Evolutionary conservation across 345 rosid species (phyloP).

Genomic region (Camelina sativa): DNA sequence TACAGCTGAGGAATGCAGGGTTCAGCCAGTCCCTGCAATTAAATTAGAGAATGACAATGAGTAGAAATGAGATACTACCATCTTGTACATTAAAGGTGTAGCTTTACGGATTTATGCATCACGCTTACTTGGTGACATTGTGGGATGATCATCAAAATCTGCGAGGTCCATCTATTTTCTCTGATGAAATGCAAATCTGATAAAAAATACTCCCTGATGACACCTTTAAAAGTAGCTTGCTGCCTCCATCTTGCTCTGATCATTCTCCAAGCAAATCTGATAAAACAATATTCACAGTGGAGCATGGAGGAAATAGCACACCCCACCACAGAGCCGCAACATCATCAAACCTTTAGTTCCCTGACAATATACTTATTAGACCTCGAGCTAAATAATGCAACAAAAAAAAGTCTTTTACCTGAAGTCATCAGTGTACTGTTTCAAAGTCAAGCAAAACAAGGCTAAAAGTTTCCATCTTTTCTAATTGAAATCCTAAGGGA

Average conservation of each 20-base stretch:
- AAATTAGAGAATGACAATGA: neutral
- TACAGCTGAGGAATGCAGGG: neutral
- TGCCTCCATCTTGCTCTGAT: neutral
- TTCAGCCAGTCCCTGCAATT: neutral
- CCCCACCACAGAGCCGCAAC: neutral
- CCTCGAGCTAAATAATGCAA: neutral
- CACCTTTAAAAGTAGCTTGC: neutral
- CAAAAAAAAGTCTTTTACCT: no score
- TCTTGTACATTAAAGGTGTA: neutral
- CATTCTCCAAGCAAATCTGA: neutral
- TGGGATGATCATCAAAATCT: neutral
- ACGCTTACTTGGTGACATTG: neutral
- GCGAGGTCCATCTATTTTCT: neutral
- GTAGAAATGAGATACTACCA: neutral
- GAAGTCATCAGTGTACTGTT: neutral
- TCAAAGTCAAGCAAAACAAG: neutral
- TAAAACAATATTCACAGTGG: neutral
- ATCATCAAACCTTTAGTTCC: neutral
- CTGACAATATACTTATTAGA: neutral
- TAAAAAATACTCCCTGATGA: neutral
- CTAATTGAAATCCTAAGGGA: neutral
- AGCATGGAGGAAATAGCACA: neutral
- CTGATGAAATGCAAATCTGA: neutral
- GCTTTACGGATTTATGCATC: neutral
- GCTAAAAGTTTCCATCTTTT: neutral